phyloP scores from a whole-genome alignment of 768 basidiomycete species.

The Boletus pseudo-olivaceus region DNA sequence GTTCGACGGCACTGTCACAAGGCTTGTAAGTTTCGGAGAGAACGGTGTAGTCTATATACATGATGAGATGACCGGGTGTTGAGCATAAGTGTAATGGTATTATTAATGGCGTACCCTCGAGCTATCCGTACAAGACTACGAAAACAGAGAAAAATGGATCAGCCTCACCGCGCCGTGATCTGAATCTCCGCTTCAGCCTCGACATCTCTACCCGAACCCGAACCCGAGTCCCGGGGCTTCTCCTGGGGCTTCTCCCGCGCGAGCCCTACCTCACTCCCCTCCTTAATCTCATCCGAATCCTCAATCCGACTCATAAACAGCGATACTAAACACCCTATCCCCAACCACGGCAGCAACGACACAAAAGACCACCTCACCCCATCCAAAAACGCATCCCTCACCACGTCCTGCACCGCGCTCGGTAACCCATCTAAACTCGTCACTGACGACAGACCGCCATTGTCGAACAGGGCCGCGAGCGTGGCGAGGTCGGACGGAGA shows the following conservation, averaged over 20 bases:
- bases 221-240: background rate
- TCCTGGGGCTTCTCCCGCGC: background rate
- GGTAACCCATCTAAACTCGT: slow-evolving; percentile 38
- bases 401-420: slow-evolving; percentile 29
- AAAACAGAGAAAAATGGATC: too few relatives aligned
- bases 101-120: too few relatives aligned
- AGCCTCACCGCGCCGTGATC: background rate
- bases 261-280: background rate
- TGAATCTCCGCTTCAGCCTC: background rate
- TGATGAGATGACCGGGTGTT: too few relatives aligned
- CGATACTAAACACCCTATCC: slow-evolving; percentile 31
- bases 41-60: too few relatives aligned
- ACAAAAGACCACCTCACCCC: slow-evolving; percentile 45
- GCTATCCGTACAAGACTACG: too few relatives aligned
- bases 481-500: slow-evolving; percentile 25
- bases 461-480: slow-evolving; percentile 24
- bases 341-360: slow-evolving; percentile 48
- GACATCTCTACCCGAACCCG: too few relatives aligned
- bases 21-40: too few relatives aligned
- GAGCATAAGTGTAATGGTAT: too few relatives aligned
- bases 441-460: slow-evolving; percentile 32
- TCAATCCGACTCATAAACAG: slow-evolving; percentile 39
- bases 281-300: slow-evolving; percentile 19
- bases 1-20: too few relatives aligned
- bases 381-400: slow-evolving; percentile 40